Percentiles rank a stretch among this genome's conserved stretches.
Conservation (phyloP, 106 monocot species). For the Dendrobium nobile region DNA sequence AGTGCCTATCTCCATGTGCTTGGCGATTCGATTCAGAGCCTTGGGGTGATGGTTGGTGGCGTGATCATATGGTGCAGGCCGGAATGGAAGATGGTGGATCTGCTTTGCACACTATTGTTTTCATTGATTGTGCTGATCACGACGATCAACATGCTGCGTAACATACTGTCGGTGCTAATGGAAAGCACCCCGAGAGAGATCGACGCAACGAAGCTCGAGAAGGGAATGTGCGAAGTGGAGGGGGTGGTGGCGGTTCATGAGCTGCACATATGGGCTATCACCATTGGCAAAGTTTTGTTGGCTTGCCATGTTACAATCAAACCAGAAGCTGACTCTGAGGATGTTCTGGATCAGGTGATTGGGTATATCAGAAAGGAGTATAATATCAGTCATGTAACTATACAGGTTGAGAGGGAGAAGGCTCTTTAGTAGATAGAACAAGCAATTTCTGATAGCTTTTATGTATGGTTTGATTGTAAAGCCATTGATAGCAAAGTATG, state of each 20-base stretch:
- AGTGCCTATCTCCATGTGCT: constrained; percentile 70
- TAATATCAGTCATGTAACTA: constrained; percentile 66
- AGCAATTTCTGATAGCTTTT: not conserved
- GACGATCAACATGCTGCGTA: constrained; percentile 59
- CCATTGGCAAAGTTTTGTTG: constrained; percentile 60
- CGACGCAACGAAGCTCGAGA: constrained; percentile 49
- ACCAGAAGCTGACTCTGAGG: constrained; percentile 38
- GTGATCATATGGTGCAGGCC: constrained; percentile 67
- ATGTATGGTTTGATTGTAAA: not conserved
- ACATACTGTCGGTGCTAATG: constrained; percentile 58
- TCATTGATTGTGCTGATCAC: constrained; percentile 49
- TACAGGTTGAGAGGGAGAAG: constrained; percentile 57
- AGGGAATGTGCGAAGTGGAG: constrained; percentile 43
- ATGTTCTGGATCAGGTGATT: constrained; percentile 50
- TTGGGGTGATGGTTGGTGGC: constrained; percentile 74
- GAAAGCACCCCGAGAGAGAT: constrained; percentile 73
- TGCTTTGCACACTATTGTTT: constrained; percentile 57
- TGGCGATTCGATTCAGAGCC: constrained; percentile 59
- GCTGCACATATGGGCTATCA: constrained; percentile 79
- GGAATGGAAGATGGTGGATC: constrained; percentile 61
- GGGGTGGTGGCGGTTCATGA: constrained; percentile 68
- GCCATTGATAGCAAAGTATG: not conserved
- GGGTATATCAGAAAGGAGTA: constrained; percentile 50
- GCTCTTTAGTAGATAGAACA: not conserved
- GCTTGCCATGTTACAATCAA: constrained; percentile 57